Base-by-base conservation (phyloP, 2,329 filamentous ascomycete species). In the Pyrenochaeta sp. region DNA sequence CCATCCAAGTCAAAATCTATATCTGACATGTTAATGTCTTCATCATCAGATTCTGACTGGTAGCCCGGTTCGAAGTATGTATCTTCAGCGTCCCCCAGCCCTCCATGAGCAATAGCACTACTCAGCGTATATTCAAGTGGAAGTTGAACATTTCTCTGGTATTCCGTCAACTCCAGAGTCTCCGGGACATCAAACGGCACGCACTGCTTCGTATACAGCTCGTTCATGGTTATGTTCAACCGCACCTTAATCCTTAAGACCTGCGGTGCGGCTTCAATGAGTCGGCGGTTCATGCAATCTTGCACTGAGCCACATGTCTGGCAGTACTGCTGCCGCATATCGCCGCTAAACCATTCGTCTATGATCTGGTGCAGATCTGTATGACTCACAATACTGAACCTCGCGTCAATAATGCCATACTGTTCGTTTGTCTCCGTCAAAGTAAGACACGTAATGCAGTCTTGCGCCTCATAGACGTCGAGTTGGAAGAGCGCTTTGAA, bases 21-120 rank as follows among this genome's bases (percentile, higher is more conserved):
- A 19, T 19, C 19, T 19, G 19, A 19, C 19, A 19, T 19, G 19
- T 19, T 19, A 19, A 19, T 19, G 10, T 3, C 6, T 3, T 13
- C 32, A 13, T 13, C 3, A 36, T 36, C 32, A 8, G 27, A 15
- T 32, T 2, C 27, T 43, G 39, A n/a, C 32, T 8, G 32, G 10
- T 5, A 36, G 13, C 8, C 8, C 36, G n/a, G 13, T 6, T 37
- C 44, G 13, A 12, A 30, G 12, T 24, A 22, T 24, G 25, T 36
- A 6, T 13, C 42, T 12, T 50, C 53, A 40, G 27, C 50, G 45
- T 2, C 36, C 10, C 36, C 36, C 15, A 39, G 36, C 4, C 36
- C 36, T n/a, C 36, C 36, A 8, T 60, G 58, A 7, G 53, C 50
- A 43, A 61, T 58, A 10, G 44, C 47, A 42, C 54, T 61, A 51